Conservation (phyloP, 2,329 filamentous ascomycete species). For the Zarea fungicola region DNA sequence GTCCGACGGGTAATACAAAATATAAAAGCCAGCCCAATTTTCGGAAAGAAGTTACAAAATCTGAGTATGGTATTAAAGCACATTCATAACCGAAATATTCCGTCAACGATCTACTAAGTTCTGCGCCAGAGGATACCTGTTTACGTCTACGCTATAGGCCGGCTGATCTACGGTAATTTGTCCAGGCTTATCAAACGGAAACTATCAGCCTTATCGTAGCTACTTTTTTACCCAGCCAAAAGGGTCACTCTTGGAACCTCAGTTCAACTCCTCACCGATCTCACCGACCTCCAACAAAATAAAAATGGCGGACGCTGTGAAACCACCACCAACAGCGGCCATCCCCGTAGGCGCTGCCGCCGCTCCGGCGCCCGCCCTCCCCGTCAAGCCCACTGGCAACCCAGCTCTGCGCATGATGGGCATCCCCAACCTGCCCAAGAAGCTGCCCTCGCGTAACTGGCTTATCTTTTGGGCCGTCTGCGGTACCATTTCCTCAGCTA, state of each 20-base stretch:
- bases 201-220: constrained; percentile 6
- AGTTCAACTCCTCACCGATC: neutral
- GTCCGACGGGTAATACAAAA: too few relatives aligned
- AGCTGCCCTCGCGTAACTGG: constrained; percentile 94
- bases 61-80: too few relatives aligned
- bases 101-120: neutral
- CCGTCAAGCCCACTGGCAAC: constrained; percentile 50
- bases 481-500: constrained; percentile 69
- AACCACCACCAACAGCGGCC: constrained; percentile 6
- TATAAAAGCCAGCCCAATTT: too few relatives aligned
- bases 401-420: constrained; percentile 76
- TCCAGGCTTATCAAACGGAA: constrained; percentile 3
- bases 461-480: constrained; percentile 86
- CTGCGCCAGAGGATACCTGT: neutral
- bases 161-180: constrained; percentile 10
- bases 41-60: too few relatives aligned
- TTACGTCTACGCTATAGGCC: neutral
- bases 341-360: constrained; percentile 22
- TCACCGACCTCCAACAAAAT: neutral
- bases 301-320: constrained; percentile 8
- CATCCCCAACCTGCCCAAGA: constrained; percentile 74
- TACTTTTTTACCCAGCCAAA: constrained; percentile 8
- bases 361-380: constrained; percentile 18
- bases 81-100: too few relatives aligned
- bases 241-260: neutral